A percentile compares a stretch with the other conserved stretches of the same genome.
Evolutionary conservation across 106 monocot genomes (phyloP).

Genomic region (Triglochin maritima): DNA sequence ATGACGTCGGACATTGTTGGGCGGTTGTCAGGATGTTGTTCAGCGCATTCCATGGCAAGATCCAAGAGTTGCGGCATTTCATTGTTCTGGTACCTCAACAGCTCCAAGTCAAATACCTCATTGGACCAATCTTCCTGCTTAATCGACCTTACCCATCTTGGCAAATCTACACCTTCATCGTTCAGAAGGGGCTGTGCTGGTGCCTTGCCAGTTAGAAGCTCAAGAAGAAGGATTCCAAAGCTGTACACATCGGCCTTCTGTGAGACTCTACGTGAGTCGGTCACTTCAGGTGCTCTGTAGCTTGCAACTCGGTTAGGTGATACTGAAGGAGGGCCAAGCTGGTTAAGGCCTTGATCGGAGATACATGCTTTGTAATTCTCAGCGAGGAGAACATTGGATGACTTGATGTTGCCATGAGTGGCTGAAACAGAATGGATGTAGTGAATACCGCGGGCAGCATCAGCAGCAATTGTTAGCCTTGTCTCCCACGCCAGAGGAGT

Average conservation of each 20-base stretch:
- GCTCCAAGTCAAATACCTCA: constrained; percentile 22
- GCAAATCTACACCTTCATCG: constrained; percentile 31
- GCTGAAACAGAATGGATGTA: constrained; percentile 50
- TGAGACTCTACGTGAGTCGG: constrained; percentile 26
- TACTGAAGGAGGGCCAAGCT: constrained; percentile 17
- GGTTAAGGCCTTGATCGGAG: constrained; percentile 41
- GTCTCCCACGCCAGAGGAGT: constrained; percentile 45
- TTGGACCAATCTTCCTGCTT: constrained; percentile 13
- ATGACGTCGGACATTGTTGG: constrained; percentile 23
- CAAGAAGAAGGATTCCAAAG: constrained; percentile 53
- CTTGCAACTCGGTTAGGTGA: constrained; percentile 15
- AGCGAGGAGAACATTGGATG: constrained; percentile 64
- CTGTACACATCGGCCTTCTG: constrained; percentile 69
- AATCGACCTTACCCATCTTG: constrained; percentile 20
- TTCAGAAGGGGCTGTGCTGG: neutral
- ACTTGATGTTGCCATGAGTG: constrained; percentile 59
- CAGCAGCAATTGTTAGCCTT: constrained; percentile 34
- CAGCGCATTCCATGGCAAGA: neutral
- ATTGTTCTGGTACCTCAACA: neutral
- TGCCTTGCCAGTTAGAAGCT: constrained; percentile 48
- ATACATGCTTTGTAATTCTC: constrained; percentile 18
- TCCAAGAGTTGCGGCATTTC: neutral
- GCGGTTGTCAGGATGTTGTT: constrained; percentile 15
- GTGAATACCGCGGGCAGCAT: constrained; percentile 39
- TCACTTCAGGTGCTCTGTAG: constrained; percentile 56